Evolutionary conservation across 345 rosid genomes (phyloP).

Genomic region (Citrus inodora): DNA sequence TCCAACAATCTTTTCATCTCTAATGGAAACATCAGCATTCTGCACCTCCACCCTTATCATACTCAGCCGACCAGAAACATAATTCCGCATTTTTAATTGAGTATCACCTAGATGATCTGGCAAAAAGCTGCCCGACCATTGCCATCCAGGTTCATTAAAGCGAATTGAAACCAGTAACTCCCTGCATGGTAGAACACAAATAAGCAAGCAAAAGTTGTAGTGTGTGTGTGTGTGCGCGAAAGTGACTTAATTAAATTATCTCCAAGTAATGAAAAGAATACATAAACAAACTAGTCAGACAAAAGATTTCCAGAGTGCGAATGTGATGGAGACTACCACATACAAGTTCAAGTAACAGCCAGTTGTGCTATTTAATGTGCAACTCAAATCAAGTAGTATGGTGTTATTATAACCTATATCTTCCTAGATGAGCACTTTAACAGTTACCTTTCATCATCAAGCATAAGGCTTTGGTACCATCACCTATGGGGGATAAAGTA

Average conservation of each 20-base stretch:
- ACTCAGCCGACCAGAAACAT: slow-evolving; percentile 56
- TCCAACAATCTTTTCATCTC: slow-evolving; percentile 72
- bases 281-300: background rate
- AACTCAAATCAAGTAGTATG: background rate
- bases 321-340: background rate
- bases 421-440: background rate
- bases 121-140: slow-evolving; percentile 96
- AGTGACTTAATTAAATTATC: no score
- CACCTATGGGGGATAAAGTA: background rate
- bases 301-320: background rate
- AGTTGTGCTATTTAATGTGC: background rate
- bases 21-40: slow-evolving; percentile 73
- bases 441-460: background rate
- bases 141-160: slow-evolving; percentile 93
- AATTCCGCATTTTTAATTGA: slow-evolving; percentile 85
- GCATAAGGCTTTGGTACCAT: background rate
- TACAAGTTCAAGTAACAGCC: no score
- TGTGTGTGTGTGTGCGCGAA: background rate
- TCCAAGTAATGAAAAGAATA: background rate
- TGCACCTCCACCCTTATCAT: slow-evolving; percentile 93
- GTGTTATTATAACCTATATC: background rate
- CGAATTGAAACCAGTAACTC: slow-evolving; percentile 76
- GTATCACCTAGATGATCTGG: slow-evolving; percentile 95
- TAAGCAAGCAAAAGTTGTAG: background rate
- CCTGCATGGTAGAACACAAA: slow-evolving; percentile 40